Conservation (phyloP, 2,329 filamentous ascomycete species). For the Scytalidium sp. region DNA sequence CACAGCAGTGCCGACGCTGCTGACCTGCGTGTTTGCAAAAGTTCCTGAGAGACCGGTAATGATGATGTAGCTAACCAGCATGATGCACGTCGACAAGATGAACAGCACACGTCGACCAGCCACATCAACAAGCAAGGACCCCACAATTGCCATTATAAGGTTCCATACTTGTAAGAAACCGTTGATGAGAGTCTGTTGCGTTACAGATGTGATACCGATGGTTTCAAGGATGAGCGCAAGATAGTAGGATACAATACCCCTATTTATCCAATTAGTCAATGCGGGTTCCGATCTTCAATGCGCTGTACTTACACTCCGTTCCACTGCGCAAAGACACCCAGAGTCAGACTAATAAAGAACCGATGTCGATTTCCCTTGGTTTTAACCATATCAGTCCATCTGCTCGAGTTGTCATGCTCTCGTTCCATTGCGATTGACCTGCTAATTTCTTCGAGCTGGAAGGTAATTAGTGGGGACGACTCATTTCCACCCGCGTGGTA, state of each 20-base stretch:
- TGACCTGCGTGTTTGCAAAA: conserved; percentile 21
- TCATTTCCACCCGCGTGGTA: conserved; percentile 44
- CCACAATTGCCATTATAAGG: conserved; percentile 29
- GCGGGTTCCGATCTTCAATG: neutral
- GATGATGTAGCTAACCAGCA: conserved; percentile 40
- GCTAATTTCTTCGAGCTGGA: conserved; percentile 23
- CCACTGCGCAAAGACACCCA: conserved; percentile 30
- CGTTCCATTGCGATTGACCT: conserved; percentile 17
- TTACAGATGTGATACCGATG: conserved; percentile 17
- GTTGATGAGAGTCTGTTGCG: conserved; percentile 25
- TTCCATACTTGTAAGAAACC: conserved; percentile 32
- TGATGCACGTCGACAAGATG: conserved; percentile 36
- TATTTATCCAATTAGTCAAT: neutral
- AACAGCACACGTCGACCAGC: conserved; percentile 40
- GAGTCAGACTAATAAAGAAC: conserved; percentile 25
- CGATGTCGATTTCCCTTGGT: conserved; percentile 26
- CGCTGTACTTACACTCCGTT: conserved; percentile 12
- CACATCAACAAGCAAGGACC: conserved; percentile 37
- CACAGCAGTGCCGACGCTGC: conserved; percentile 32
- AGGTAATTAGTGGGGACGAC: conserved; percentile 25
- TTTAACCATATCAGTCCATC: conserved; percentile 20
- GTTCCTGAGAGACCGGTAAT: conserved; percentile 37
- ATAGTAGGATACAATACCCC: conserved; percentile 32
- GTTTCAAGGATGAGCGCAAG: conserved; percentile 25
- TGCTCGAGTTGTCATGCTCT: conserved; percentile 6